Percentiles rank a stretch among this genome's conserved stretches.
Evolutionary conservation across 768 basidiomycete genomes (phyloP).

Genomic region (Leccinum subgranulosum): DNA sequence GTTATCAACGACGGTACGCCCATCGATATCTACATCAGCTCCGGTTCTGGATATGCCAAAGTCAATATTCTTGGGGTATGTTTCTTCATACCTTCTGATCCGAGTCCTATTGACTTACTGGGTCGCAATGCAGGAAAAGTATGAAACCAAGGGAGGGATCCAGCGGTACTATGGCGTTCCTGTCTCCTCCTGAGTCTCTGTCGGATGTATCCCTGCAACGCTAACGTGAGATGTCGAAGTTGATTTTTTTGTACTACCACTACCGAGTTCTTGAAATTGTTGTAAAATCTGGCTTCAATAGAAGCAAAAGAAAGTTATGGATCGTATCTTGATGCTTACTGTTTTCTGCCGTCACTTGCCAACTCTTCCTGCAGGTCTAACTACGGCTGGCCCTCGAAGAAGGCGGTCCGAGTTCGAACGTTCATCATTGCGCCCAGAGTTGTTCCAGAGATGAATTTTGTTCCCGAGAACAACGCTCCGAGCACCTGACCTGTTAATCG

Average conservation of each 20-base stretch:
- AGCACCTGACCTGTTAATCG: too few relatives aligned
- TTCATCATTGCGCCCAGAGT: too few relatives aligned
- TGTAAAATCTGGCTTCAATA: neutral
- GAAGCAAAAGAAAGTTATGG: neutral
- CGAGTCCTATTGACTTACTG: neutral
- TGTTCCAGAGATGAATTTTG: too few relatives aligned
- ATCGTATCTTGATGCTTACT: neutral
- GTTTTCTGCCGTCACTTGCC: too few relatives aligned
- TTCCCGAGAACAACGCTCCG: too few relatives aligned
- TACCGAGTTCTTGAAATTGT: neutral
- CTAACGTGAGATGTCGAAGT: neutral
- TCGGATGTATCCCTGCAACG: neutral
- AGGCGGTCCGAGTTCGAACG: too few relatives aligned
- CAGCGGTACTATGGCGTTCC: constrained; percentile 1
- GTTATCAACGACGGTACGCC: constrained; percentile 4
- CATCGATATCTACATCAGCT: constrained; percentile 2
- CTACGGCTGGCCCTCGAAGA: too few relatives aligned
- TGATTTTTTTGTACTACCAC: neutral
- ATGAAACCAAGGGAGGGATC: neutral
- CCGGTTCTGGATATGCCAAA: neutral
- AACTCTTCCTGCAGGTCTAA: too few relatives aligned
- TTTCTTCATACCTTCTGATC: neutral
- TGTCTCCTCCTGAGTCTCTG: neutral
- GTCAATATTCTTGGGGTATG: constrained; percentile 2
- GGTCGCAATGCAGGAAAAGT: neutral